Conservation (phyloP, 768 basidiomycete genomes). For the Brasilioporus rufonigricans region DNA sequence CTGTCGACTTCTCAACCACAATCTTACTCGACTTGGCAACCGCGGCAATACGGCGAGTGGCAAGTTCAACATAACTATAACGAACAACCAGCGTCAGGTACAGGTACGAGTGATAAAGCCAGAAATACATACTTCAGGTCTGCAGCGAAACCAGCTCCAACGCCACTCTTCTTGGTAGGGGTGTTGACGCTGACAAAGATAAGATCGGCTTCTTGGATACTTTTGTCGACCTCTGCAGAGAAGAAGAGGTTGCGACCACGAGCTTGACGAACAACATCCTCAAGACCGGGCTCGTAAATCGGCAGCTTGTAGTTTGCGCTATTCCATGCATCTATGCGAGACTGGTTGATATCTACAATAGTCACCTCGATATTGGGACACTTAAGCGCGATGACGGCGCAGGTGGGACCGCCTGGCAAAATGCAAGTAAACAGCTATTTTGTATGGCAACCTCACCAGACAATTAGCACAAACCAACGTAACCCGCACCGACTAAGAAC, state of each 20-base stretch:
- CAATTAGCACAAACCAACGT: conserved; percentile 67
- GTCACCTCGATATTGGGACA: conserved; percentile 93
- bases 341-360: conserved; percentile 96
- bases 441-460: neutral
- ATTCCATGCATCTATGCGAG: conserved; percentile 97
- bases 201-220: conserved; percentile 91
- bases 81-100: conserved; percentile 5
- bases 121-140: conserved; percentile 83
- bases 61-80: conserved; percentile 90
- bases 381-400: conserved; percentile 91
- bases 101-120: conserved; percentile 1
- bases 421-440: conserved; percentile 15
- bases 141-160: conserved; percentile 97
- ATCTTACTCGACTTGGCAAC: conserved; percentile 93
- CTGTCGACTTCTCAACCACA: conserved; percentile 99
- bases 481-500: conserved; percentile 77
- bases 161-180: conserved; percentile 96
- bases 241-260: conserved; percentile 97
- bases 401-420: conserved; percentile 82
- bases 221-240: conserved; percentile 91
- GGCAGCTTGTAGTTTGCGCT: conserved; percentile 78
- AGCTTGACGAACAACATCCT: conserved; percentile 81
- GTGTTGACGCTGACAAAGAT: conserved; percentile 99
- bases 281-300: conserved; percentile 97
- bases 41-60: conserved; percentile 92